Conservation (phyloP, 2,329 filamentous ascomycete species). For the Sporothrix mexicana region DNA sequence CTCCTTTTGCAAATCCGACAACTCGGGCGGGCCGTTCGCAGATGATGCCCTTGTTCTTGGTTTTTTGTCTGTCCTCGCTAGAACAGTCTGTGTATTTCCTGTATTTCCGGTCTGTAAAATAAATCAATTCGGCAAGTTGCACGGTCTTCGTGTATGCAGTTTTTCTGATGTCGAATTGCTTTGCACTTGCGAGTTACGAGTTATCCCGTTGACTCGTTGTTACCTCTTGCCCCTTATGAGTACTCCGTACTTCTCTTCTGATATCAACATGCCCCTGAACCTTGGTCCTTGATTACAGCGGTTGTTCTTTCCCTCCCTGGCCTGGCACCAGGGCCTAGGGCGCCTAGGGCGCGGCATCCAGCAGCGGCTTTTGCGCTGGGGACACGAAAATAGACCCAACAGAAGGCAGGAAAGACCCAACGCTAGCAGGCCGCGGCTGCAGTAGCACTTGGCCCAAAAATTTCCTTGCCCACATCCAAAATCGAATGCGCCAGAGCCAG, state of each 20-base stretch:
- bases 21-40: background rate
- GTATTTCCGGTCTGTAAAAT: slow-evolving; percentile 5
- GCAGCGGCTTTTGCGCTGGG: background rate
- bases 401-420: background rate
- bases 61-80: background rate
- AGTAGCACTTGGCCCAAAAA: too few relatives aligned
- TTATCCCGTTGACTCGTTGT: background rate
- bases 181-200: too few relatives aligned
- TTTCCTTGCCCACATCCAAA: too few relatives aligned
- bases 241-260: background rate
- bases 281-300: slow-evolving; percentile 1
- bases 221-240: background rate
- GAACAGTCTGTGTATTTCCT: background rate
- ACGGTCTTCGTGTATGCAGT: background rate
- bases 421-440: background rate
- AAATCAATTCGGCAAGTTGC: background rate
- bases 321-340: background rate
- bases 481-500: background rate
- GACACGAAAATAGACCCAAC: background rate
- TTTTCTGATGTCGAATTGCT: background rate
- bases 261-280: slow-evolving; percentile 19
- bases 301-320: slow-evolving; percentile 6
- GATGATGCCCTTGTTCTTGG: background rate
- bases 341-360: background rate
- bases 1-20: slow-evolving; percentile 20